Evolutionary conservation across 1,139 yeast species (phyloP).

Genomic region (Geotrichum histeridarum): DNA sequence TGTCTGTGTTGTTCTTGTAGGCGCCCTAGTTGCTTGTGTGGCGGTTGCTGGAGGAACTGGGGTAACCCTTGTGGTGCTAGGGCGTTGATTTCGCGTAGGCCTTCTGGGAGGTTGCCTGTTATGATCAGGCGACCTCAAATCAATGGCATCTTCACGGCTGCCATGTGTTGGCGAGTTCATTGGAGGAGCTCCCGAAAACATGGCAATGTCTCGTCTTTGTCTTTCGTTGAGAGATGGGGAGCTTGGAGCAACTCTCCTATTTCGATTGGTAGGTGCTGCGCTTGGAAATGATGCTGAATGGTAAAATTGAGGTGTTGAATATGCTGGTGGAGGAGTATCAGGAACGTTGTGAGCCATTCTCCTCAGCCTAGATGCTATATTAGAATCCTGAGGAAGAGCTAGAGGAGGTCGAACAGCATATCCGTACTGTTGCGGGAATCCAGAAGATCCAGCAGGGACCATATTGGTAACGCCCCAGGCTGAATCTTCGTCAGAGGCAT

Average conservation of each 20-base stretch:
- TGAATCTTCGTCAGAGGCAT: neutral
- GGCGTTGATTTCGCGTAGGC: too few relatives aligned
- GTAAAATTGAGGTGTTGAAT: neutral
- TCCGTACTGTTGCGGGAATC: neutral
- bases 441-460: neutral
- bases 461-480: neutral
- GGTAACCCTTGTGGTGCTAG: too few relatives aligned
- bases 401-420: neutral
- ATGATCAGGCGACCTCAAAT: neutral
- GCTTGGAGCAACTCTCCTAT: too few relatives aligned
- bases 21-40: neutral
- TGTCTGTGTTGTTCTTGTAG: neutral
- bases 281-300: neutral
- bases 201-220: conserved; percentile 9
- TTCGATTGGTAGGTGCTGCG: too few relatives aligned
- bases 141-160: neutral
- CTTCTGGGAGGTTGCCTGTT: neutral
- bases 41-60: neutral
- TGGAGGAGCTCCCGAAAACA: conserved; percentile 1
- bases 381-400: neutral
- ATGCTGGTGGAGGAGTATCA: conserved; percentile 8
- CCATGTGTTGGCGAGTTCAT: neutral
- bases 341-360: neutral
- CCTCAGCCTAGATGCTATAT: neutral
- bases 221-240: neutral